These are phyloP conservation scores for Sesbania bispinosa DNA, from an alignment of 306 rosid genomes.

Conservation along the genomic window DNA sequence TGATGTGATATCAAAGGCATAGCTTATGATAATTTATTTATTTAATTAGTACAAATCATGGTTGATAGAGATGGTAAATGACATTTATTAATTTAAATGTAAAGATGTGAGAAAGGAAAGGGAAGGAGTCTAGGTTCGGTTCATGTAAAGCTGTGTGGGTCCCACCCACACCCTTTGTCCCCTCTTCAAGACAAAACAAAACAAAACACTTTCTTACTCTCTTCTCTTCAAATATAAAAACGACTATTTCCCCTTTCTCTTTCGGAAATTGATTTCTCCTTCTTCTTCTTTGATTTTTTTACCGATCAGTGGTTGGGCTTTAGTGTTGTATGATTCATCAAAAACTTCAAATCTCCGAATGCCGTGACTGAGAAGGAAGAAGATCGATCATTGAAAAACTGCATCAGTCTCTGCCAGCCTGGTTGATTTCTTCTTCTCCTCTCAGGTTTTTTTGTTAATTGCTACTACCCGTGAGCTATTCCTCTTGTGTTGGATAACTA, in stretches of 20 bases:
- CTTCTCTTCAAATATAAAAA: no score
- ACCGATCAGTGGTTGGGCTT: no score
- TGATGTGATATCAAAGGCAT: no score
- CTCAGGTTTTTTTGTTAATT: not conserved
- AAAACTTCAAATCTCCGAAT: not conserved
- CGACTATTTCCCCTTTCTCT: no score
- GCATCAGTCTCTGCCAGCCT: no score
- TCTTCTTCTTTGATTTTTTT: no score
- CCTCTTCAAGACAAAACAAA: no score
- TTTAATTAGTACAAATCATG: no score
- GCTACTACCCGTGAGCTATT: not conserved
- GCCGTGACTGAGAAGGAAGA: not conserved
- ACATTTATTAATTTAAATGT: no score
- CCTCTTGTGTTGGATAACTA: not conserved
- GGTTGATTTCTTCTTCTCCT: not conserved
- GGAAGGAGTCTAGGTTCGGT: constrained; percentile 44
- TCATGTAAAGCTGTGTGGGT: constrained; percentile 44
- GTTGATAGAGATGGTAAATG: not conserved
- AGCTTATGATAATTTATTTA: no score
- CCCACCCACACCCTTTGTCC: constrained; percentile 17
- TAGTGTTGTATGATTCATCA: not conserved
- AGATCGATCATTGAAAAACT: not conserved
- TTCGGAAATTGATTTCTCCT: not conserved
- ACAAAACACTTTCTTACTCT: no score
- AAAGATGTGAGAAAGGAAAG: not conserved